phyloP scores from a whole-genome alignment of 2,329 filamentous ascomycete species.

The Microcyclospora tardicrescens region DNA sequence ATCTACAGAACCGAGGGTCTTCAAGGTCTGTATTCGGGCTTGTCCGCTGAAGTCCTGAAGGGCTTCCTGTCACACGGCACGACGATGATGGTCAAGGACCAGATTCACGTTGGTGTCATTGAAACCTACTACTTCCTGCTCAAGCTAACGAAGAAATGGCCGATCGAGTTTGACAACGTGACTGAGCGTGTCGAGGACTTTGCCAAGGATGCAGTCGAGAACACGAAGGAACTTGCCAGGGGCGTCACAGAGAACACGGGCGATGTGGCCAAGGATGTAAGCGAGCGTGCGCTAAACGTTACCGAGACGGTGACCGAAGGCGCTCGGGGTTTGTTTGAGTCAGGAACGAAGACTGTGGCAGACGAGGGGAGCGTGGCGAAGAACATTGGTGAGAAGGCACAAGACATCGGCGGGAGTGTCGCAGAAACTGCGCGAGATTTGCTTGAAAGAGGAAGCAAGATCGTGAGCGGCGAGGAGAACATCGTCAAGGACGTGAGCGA shows the following conservation, averaged over 20 bases:
- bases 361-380: no score
- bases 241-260: constrained; percentile 5
- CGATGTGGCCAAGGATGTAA: constrained; percentile 16
- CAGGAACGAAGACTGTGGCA: no score
- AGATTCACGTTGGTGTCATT: constrained; percentile 59
- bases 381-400: no score
- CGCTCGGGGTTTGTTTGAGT: constrained; percentile 1
- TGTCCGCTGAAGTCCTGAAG: constrained; percentile 64
- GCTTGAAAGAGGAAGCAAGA: no score
- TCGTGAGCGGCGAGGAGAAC: no score
- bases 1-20: constrained; percentile 46
- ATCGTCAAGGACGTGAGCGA: no score
- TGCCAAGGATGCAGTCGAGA: background rate
- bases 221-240: constrained; percentile 1
- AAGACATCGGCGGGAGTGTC: no score
- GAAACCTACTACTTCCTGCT: constrained; percentile 56
- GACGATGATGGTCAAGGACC: constrained; percentile 76
- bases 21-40: constrained; percentile 58
- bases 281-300: constrained; percentile 18
- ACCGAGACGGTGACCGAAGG: constrained; percentile 9
- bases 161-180: constrained; percentile 24
- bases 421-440: no score
- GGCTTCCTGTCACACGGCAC: constrained; percentile 77
- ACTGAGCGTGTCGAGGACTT: constrained; percentile 3
- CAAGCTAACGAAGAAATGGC: constrained; percentile 30